Evolutionary conservation across 192 early-diverging fungal species (phyloP), one percentile per base, ranked within the genome.

Genomic region (Coemansia sp.): DNA sequence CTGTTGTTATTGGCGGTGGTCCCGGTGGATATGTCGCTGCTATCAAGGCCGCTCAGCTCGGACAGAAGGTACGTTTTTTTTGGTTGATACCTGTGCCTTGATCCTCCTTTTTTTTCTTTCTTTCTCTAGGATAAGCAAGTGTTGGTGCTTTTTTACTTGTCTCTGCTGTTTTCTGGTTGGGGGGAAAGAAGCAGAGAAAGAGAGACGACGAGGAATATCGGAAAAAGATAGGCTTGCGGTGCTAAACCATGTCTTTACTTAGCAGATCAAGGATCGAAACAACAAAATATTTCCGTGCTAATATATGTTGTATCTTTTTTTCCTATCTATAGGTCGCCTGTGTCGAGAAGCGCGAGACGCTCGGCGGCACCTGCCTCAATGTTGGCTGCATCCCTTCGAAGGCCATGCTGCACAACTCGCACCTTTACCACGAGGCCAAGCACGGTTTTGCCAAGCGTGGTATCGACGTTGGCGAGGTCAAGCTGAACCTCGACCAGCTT

Each of bases 361-460:
- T 99, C 17, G 97, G 97, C 55, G 97, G 97, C 51, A 99, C 97
- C 34, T 99, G 97, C 82, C 85, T 99, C 74, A 99, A 99, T 77
- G 95, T 98, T 54, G 97, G 97, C 36, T 99, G 96, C 86, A 99
- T 99, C 82, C 97, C 97, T 48, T 99, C 97, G 62, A 99, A 99
- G 86, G 94, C 97, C 51, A 90, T 99, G 76, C 87, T 99, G 69
- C 89, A 99, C 89, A 97, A 99, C 89, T 95, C 97, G 38, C 95
- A 99, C 87, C 85, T 97, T 59, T 96, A 91, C 83, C 95, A 99
- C 80, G 84, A 91, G 76, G 91, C 97, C 42, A 80, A 92, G 72
- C 94, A 99, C 73, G 92, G 93, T 33, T 92, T 97, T 69, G 88
- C 88, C 75, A 86, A 89, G 73, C 91, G 97, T 68, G 97, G 97